Percentiles rank a stretch among this genome's conserved stretches.
These are phyloP conservation scores for Ramaria sp. DNA, from an alignment of 768 basidiomycete species.

Conservation along the genomic window DNA sequence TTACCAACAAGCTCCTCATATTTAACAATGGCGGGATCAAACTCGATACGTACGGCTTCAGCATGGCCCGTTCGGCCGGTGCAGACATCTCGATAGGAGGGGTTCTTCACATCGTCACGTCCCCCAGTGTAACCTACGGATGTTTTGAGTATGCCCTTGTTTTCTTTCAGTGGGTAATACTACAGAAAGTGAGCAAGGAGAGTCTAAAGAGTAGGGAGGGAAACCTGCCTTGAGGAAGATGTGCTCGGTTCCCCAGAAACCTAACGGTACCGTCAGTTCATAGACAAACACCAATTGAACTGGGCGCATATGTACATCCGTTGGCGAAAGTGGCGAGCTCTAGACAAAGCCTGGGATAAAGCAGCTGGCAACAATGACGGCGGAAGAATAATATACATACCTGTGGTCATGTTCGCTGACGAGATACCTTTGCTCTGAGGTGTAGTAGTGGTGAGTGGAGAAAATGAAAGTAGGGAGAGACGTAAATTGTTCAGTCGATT, in stretches of 20 bases:
- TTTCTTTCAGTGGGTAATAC: slow-evolving; percentile 57
- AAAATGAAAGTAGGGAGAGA: slow-evolving; percentile 1
- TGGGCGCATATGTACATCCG: slow-evolving; percentile 33
- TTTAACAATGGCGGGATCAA: slow-evolving; percentile 63
- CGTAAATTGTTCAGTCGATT: slow-evolving; percentile 7
- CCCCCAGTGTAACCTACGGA: slow-evolving; percentile 78
- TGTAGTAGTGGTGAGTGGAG: not conserved
- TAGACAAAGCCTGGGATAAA: not conserved
- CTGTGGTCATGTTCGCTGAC: slow-evolving; percentile 4
- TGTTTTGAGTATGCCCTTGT: slow-evolving; percentile 66
- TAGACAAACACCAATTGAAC: not conserved
- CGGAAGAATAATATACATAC: not conserved
- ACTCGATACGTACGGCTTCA: slow-evolving; percentile 79
- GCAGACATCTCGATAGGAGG: slow-evolving; percentile 70
- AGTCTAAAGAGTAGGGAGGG: not conserved
- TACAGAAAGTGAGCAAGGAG: not conserved
- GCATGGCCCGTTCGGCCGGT: slow-evolving; percentile 77
- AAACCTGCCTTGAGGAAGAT: slow-evolving; percentile 50
- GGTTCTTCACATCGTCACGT: slow-evolving; percentile 37
- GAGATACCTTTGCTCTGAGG: not conserved
- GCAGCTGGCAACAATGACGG: not conserved
- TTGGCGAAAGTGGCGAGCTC: slow-evolving; percentile 23
- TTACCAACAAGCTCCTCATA: slow-evolving; percentile 82
- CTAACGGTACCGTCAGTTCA: not conserved
- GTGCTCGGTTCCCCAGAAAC: slow-evolving; percentile 80